These are phyloP conservation scores for Sporothrix dimorphospora DNA, from an alignment of 2,329 filamentous ascomycete genomes.

Conservation along the genomic window DNA sequence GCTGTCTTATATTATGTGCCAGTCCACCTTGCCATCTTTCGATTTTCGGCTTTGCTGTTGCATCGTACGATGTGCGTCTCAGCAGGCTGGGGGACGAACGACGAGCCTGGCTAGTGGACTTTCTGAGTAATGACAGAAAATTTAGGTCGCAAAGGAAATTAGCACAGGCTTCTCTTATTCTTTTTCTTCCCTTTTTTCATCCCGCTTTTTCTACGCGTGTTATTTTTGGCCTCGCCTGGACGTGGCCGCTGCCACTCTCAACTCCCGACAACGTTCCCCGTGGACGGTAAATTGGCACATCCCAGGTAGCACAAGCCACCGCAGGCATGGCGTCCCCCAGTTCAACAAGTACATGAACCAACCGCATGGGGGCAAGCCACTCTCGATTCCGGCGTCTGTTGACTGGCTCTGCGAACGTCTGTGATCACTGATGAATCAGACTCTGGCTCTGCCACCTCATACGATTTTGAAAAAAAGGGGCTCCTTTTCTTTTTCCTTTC, in stretches of 20 bases:
- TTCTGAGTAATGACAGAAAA: slow-evolving; percentile 11
- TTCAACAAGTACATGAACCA: too few species aligned
- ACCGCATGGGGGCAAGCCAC: slow-evolving; percentile 5
- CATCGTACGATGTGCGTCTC: slow-evolving; percentile 18
- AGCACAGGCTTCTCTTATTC: too few species aligned
- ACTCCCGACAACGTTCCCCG: neutral
- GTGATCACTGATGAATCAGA: neutral
- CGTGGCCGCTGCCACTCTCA: neutral
- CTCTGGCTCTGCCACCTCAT: neutral
- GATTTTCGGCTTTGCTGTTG: slow-evolving; percentile 8
- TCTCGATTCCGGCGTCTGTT: neutral
- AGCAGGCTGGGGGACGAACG: neutral
- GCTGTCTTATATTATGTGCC: neutral
- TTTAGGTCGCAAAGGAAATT: slow-evolving; percentile 3
- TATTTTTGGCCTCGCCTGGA: neutral
- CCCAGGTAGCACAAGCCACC: too few species aligned
- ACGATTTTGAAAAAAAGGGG: neutral
- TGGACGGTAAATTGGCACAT: slow-evolving; percentile 1
- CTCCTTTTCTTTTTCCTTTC: too few species aligned
- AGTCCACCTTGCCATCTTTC: slow-evolving; percentile 22
- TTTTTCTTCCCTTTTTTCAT: neutral
- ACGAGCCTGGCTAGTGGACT: neutral
- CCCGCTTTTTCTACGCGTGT: neutral
- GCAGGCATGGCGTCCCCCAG: too few species aligned
- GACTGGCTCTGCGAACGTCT: neutral